A percentile compares a stretch with the other conserved stretches of the same genome.
Conservation (phyloP, 495 filamentous ascomycete species). For the Cairneyella variabilis region DNA sequence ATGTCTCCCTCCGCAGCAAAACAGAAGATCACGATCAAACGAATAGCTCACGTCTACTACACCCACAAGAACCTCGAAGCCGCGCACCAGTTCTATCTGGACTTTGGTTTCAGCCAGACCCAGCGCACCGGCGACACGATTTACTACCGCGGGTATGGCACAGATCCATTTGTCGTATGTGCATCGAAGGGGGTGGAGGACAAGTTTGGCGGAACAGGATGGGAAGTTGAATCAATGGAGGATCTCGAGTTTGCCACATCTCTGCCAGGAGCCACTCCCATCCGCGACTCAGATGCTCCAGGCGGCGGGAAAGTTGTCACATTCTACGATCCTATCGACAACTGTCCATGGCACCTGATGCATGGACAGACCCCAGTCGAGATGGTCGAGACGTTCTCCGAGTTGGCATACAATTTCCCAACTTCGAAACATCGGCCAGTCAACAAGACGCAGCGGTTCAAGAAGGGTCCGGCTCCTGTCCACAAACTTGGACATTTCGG, state of each 20-base stretch:
- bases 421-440: conserved; percentile 42
- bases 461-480: conserved; percentile 64
- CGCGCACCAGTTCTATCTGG: conserved; percentile 45
- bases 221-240: conserved; percentile 51
- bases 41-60: conserved; percentile 55
- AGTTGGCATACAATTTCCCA: conserved; percentile 43
- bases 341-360: conserved; percentile 56
- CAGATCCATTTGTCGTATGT: conserved; percentile 55
- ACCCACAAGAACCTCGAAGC: conserved; percentile 46
- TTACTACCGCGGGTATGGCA: conserved; percentile 57
- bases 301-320: conserved; percentile 57
- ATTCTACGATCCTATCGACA: conserved; percentile 54
- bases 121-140: conserved; percentile 43
- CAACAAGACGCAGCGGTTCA: conserved; percentile 48
- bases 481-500: conserved; percentile 78
- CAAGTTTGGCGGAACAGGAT: conserved; percentile 51
- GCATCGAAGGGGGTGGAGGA: conserved; percentile 42
- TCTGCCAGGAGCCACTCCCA: conserved; percentile 42
- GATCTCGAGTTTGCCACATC: conserved; percentile 46
- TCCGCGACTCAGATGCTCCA: conserved; percentile 50
- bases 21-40: conserved; percentile 48
- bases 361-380: conserved; percentile 45
- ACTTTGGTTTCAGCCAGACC: conserved; percentile 54
- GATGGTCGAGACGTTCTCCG: conserved; percentile 37
- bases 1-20: conserved; percentile 14